phyloP scores from a whole-genome alignment of 805 yeast genomes.

The Clavispora vitiphila region DNA sequence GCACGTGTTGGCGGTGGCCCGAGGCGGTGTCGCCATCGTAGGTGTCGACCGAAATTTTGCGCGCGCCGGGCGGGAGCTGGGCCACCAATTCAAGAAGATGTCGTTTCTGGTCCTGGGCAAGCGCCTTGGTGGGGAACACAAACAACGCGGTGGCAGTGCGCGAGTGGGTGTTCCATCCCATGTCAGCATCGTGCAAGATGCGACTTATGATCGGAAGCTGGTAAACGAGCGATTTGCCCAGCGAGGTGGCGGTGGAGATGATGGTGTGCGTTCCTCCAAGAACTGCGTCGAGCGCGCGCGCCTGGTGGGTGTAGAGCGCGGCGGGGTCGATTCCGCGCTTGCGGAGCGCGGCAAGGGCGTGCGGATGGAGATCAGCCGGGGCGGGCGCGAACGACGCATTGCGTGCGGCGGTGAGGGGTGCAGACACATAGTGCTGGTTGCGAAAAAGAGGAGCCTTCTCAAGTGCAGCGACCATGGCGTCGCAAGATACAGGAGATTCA shows the following conservation, averaged over 20 bases:
- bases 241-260: constrained; percentile 91
- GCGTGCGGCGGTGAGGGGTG: constrained; percentile 42
- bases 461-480: constrained; percentile 47
- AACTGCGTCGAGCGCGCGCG: constrained; percentile 46
- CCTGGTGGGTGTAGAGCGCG: constrained; percentile 68
- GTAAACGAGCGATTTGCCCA: constrained; percentile 91
- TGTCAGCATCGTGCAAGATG: constrained; percentile 30
- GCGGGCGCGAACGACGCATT: constrained; percentile 25
- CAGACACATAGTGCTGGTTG: constrained; percentile 56
- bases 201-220: constrained; percentile 74
- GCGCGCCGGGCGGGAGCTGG: constrained; percentile 38
- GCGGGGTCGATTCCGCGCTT: not conserved
- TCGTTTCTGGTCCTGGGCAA: constrained; percentile 94
- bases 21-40: constrained; percentile 91
- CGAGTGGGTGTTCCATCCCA: constrained; percentile 26
- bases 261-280: constrained; percentile 59
- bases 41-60: constrained; percentile 59
- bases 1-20: constrained; percentile 46
- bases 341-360: not conserved
- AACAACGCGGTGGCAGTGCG: constrained; percentile 65
- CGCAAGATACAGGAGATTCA: no score
- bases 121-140: constrained; percentile 93
- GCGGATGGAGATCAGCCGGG: not conserved
- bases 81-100: constrained; percentile 59
- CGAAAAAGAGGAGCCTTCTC: constrained; percentile 47